Evolutionary conservation across 2,329 filamentous ascomycete genomes (phyloP).

Genomic region (Microsporum audouinii): DNA sequence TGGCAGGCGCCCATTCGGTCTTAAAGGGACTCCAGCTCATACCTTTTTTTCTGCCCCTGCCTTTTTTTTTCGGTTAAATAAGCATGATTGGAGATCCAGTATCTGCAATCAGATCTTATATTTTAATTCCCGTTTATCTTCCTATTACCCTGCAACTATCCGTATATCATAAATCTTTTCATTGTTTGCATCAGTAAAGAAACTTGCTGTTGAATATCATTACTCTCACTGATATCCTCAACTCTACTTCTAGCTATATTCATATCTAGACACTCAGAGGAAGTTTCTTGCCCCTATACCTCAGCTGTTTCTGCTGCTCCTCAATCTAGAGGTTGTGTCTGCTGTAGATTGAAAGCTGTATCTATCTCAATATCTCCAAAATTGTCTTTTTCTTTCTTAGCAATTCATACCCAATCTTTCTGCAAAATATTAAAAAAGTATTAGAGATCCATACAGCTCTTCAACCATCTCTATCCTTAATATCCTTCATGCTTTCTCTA

Average conservation of each 20-base stretch:
- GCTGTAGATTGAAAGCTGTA: no score
- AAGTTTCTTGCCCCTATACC: background rate
- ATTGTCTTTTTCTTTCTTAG: background rate
- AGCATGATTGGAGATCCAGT: background rate
- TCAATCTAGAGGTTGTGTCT: background rate
- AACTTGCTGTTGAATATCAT: background rate
- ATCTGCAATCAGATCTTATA: background rate
- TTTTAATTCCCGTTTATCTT: background rate
- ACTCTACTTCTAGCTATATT: background rate
- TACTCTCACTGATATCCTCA: background rate
- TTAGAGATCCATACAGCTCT: background rate
- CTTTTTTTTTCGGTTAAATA: background rate
- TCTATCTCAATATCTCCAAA: background rate
- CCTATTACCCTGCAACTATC: background rate
- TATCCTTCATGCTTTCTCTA: background rate
- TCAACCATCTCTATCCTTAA: background rate
- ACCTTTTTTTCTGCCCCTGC: background rate
- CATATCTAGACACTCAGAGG: background rate
- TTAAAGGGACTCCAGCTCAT: background rate
- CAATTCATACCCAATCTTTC: background rate
- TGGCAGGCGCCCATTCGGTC: background rate
- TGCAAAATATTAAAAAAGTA: background rate
- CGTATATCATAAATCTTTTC: background rate
- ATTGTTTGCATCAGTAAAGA: slow-evolving; percentile 1
- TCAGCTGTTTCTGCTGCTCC: background rate